Evolutionary conservation across 1,139 yeast species (phyloP), one percentile per base, ranked within the genome.

Genomic region (Scheffersomyces stambukii): DNA sequence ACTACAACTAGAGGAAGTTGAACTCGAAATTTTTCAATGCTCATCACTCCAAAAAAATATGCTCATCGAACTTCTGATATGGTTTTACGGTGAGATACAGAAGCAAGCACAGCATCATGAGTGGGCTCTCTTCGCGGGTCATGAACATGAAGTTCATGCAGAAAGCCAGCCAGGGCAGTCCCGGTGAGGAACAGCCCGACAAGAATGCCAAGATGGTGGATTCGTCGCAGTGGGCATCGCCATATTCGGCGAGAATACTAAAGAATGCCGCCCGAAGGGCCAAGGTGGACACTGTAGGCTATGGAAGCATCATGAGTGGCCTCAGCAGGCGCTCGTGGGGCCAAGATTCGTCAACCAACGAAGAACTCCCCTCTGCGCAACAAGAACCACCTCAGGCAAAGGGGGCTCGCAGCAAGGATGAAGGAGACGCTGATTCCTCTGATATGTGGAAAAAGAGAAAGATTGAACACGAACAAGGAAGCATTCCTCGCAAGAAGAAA

Each of bases 111-210:
- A 13, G 14, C 21, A 21, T 13, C 19, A 70, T 68, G 61, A 57
- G 71, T 40, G 57, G 62, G 20, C 63, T 79, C 42, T 78, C 86
- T n/a, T 68, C 70, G 42, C 64, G 81, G 43, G 79, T 81, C 44
- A 59, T 76, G 72, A 78, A 76, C 67, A 81, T 81, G 89, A 81
- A 81, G 68, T 67, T 67, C 70, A 67, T 67, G 74, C 61, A 57
- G 35, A 56, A 50, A 27, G 50, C 59, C 3, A 55, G 45, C n/a
- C 43, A 37, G 19, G 25, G 20, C 33, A 46, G 28, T 58, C 54
- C 31, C 57, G 30, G 27, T 16, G 28, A 36, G 32, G 29, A 25
- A 54, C 24, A 52, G 56, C 27, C 64, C 23, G 66, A 58, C 19
- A 41, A 50, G 14, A 46, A 45, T 17, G 62, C 52, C 29, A 71